Base-by-base conservation (phyloP, 768 basidiomycete genomes). In the Solioccasus polychromus region DNA sequence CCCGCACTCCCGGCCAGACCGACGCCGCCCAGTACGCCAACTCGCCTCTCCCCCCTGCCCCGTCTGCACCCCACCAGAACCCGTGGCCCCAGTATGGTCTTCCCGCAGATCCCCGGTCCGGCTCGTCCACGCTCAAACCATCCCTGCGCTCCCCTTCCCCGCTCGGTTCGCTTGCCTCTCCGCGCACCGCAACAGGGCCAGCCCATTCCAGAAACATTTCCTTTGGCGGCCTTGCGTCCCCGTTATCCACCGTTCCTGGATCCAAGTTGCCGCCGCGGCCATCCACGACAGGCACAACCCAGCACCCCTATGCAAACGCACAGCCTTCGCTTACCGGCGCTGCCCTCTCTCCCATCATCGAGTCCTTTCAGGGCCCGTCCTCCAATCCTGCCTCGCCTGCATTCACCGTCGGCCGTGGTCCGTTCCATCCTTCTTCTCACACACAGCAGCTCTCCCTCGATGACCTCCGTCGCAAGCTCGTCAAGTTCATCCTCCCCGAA, bases 401-500 rank as follows among this genome's bases (percentile, higher is more conserved):
- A 0, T 84, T 80, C 57, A 65, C 74, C 4, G 79, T 80, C 32
- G 81, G 82, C 1, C 75, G 77, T 18, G 83, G 82, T 26, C 78
- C 83, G 1, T 85, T 82, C 57, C 71, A 71, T 39, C 71, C 78
- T 0, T 17, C 59, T 0, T 69, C 74, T 6, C 71, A 76, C 39
- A 64, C 59, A 30, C 61, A 67, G 31, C 65, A 72, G 5, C 71
- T 77, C 19, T 82, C 84, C 0, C 68, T 89, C 15, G 88, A 92
- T 38, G 90, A 94, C 50, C 71, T 94, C 43, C 76, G 88, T 37
- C 76, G 85, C 45, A 92, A 89, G 63, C 70, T 90, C 18, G 85
- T 99, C 59, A 97, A 93, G 63, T 96, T 99, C 61, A 72, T 78
- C 17, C 73, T 93, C 32, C 85, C 85, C 2, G 93, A 92, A 10